phyloP scores from a whole-genome alignment of 2,329 filamentous ascomycete species.

The Helminthosporium solani region DNA sequence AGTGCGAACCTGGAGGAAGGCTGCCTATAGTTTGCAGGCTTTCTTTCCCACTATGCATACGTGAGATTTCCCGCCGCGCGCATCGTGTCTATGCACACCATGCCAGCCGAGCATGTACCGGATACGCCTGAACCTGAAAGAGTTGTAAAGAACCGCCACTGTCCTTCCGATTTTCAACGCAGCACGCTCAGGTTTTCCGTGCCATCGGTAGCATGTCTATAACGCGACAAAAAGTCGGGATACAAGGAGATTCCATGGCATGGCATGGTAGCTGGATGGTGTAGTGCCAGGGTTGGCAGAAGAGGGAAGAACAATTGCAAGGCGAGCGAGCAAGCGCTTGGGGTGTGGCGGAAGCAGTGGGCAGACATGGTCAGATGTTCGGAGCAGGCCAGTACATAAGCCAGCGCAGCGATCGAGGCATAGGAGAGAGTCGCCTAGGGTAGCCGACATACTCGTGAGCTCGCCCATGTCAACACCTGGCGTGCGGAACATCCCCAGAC shows the following conservation, averaged over 20 bases:
- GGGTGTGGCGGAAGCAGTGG: slow-evolving; percentile 3
- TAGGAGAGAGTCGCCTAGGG: slow-evolving; percentile 30
- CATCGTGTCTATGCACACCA: background rate
- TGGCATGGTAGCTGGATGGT: background rate
- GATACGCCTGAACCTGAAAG: too few relatives aligned
- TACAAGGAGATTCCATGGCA: background rate
- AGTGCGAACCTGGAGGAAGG: slow-evolving; percentile 46
- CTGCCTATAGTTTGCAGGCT: background rate
- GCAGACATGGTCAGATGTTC: slow-evolving; percentile 19
- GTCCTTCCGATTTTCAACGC: too few relatives aligned
- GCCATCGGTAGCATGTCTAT: too few relatives aligned
- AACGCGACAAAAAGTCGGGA: too few relatives aligned
- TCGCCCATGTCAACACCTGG: slow-evolving; percentile 33
- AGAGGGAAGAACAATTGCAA: slow-evolving; percentile 3
- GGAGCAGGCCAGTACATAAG: slow-evolving; percentile 23
- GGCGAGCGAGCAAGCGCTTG: slow-evolving; percentile 4
- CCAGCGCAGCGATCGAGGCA: slow-evolving; percentile 24
- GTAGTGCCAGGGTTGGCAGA: background rate
- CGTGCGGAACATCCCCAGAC: slow-evolving; percentile 32
- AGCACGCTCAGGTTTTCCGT: too few relatives aligned
- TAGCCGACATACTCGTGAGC: slow-evolving; percentile 36
- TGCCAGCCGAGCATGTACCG: background rate
- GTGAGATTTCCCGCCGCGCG: slow-evolving; percentile 7
- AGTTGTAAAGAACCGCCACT: too few relatives aligned
- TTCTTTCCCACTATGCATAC: too few relatives aligned